Base-by-base conservation (phyloP, 179 eudicot genomes). In the Silene coronaria region DNA sequence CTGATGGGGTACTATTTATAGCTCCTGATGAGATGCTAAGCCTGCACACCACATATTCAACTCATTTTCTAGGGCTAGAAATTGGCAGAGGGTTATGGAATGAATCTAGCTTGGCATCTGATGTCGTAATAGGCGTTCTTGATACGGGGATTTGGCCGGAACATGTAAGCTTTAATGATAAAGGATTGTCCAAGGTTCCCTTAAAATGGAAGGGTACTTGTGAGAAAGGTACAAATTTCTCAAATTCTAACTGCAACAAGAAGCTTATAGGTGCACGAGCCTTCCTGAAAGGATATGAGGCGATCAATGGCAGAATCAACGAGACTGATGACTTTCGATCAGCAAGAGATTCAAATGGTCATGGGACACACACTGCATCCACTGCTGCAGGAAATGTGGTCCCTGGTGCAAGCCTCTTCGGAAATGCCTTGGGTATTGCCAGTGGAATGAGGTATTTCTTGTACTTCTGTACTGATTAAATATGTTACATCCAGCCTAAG, bases 111-210 rank as follows among this genome's bases (percentile, higher is more conserved):
- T 82, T 91, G 78, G 86, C 85, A 21, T 53, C 87, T 3, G 91
- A 91, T 42, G 89, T 91, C 12, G 85, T 88, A 11, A 76, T 91
- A 2, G 96, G 96, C 4, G 85, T 91, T 28, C 79, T 89, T 16
- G 96, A 91, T 77, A 91, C 93, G 5, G 96, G 96, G 23, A 88
- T 91, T 73, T 91, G 96, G 93, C 96, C 96, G 5, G 93, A 89
- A 30, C 96, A 91, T 72, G 58, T 77, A 26, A 91, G 96, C 58
- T 91, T 91, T 75, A 45, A 58, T 3, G 89, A 83, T 51, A 55
- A 63, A 3, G 88, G 86, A 65, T 28, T 85, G 74, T 46, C 90
- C 12, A 81, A 76, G 0, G 84, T 89, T 61, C 96, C 96, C n/a
- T 65, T 86, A 23, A 78, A 74, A 34, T 91, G 96, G 96, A 91